Evolutionary conservation across 345 rosid species (phyloP), one percentile per base, ranked within the genome.

Genomic region (Camelina sativa): DNA sequence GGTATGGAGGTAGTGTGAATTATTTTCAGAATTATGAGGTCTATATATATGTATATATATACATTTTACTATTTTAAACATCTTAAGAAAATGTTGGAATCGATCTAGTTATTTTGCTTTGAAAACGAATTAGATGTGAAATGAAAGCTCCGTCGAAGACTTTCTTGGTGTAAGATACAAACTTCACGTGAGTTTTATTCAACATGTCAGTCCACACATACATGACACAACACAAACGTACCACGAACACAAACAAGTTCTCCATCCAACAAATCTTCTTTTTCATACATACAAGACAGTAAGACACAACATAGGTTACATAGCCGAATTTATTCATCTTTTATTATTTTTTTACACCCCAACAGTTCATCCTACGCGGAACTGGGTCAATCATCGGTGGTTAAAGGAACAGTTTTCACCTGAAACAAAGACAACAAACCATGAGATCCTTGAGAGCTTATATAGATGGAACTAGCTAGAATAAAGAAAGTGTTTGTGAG

Each of bases 341-440:
- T 19, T 46, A n/a, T 47, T 62, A 37, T 76, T 40, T 65, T 61
- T 48, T 56, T 11, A 68, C 79, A 67, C 1, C 34, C 4, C 68
- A 41, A 8, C 17, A 40, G 64, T 59, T 72, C 73, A 43, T 77
- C 69, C 83, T 40, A 30, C 32, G 20, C 32, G 20, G 13, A 66
- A 17, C 68, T 11, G 23, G 48, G 2, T 32, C 79, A 85, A 43
- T 90, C 97, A 9, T 89, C 96, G 0, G 2, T 69, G 12, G 87
- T 83, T 84, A 82, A 40, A 56, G 98, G 98, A 66, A 95, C 98
- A 61, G 96, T 48, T 78, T 88, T 86, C 66, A 77, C 97, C 99
- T 92, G 92, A 80, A 83, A 58, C 17, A 50, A 17, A 28, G 5
- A n/a, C 9, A 66, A 7, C 65, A 66, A 65, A 65, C 23, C 57